Base-by-base conservation (phyloP, 768 basidiomycete species). In the Lepiota brunneoincarnata region DNA sequence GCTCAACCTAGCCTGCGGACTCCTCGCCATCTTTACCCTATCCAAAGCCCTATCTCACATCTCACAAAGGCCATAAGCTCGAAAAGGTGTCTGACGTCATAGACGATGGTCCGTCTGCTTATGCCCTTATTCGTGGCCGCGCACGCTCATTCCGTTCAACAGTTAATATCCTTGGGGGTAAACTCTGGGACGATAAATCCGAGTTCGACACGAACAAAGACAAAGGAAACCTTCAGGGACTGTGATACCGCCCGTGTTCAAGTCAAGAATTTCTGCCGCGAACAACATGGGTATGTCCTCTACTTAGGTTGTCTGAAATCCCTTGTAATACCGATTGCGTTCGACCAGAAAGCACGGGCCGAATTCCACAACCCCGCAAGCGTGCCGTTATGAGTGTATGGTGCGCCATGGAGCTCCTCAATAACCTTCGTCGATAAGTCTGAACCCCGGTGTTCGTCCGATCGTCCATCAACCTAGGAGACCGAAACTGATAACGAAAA, bases 391-490 rank as follows among this genome's bases (percentile, higher is more conserved):
- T 93, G 91, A 74, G 87, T 60, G 69, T 93, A 37, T 93, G 90
- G 90, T 82, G 89, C 59, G 90, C 90, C 9, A 92, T 93, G 70
- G 89, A 92, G 62, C 83, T 83, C 77, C 82, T 95, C 43, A 85
- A 93, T 64, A n/a, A 93, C 89, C 0, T 76, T 95, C 39, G 80
- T 94, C 52, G 91, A 95, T 67, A 91, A 94, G 58, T 92, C 90
- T 9, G 93, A n/a, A 96, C 69, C 93, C 93, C 49, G 93, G 92
- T 63, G 90, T 89, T 54, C 55, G 76, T 68, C 7, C 23, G 21
- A 28, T 44, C 20, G 43, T 31, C 41, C n/a, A 44, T 41, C 23
- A 17, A 35, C 40, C 21, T 23, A 39, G 39, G 31, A 58, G 55
- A 38, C 43, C 37, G 26, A 28, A 17, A 34, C 58, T 66, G 42